Evolutionary conservation across 1,139 yeast genomes (phyloP), one percentile per base, ranked within the genome.

Genomic region (Tardiomyces digboiensis): DNA sequence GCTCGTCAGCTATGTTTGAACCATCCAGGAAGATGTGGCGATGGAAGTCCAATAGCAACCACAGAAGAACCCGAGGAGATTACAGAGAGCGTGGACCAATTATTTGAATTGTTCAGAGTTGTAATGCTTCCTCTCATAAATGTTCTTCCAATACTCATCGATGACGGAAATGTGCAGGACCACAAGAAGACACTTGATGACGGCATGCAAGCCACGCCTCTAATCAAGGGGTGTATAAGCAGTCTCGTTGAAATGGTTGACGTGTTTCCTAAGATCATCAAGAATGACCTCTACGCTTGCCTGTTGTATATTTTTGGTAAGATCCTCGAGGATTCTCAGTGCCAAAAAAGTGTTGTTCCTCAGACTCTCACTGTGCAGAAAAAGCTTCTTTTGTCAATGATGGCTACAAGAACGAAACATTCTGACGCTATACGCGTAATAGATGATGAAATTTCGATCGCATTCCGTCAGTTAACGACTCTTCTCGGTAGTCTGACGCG

Each of bases 81-180:
- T 21, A 73, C 74, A 19, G 73, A 72, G 29, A 77, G 78, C 41
- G 82, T 84, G 46, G 95, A 85, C 53, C 87, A 85, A 55, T 66
- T 86, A 42, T 86, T 88, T 59, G 97, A 89, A 57, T 68, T 89
- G 33, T 66, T 87, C 39, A 71, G 95, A 52, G 72, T 88, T n/a
- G 76, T 76, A 18, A 72, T 84, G 71, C 68, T 82, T 22, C 82
- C 87, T 0, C 65, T 86, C 14, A 74, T 80, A 38, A 70, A 71
- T 36, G 64, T 73, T 7, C 65, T 84, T 33, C 89, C 93, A 10
- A 77, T 80, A 46, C 66, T 82, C 46, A 71, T 75, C 46, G 72
- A 70, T 21, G 57, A 56, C 19, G 68, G 63, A 42, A 42, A 44
- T 66, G 64, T 62, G 6, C 50, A 55, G 7, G 60, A 54, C 1